A percentile compares a stretch with the other conserved stretches of the same genome.
Conservation (phyloP, 1,284 basidiomycete species). For the Volvariella volvacea region DNA sequence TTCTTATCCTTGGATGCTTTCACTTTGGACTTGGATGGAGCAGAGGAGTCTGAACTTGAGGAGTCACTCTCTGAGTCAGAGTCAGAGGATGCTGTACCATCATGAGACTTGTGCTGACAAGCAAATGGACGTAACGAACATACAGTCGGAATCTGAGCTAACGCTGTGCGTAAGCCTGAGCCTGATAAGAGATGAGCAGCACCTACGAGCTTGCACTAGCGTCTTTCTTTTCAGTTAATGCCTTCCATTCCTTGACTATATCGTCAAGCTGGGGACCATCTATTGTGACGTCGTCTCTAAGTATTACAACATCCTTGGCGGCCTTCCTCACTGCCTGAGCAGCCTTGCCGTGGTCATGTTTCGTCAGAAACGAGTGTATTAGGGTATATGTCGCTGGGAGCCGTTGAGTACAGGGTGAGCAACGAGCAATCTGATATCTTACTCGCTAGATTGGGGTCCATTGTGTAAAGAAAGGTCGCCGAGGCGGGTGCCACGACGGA, state of each 20-base stretch:
- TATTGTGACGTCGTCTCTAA: constrained; percentile 43
- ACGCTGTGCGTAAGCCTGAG: too few relatives aligned
- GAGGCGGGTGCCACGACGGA: neutral
- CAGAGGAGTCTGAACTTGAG: constrained; percentile 11
- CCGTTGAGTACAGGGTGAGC: constrained; percentile 6
- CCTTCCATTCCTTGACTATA: constrained; percentile 58
- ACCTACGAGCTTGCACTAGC: constrained; percentile 12
- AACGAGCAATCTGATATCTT: constrained; percentile 13
- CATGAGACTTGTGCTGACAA: constrained; percentile 12
- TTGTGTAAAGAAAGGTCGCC: constrained; percentile 14
- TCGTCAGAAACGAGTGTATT: constrained; percentile 64
- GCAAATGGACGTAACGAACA: constrained; percentile 11
- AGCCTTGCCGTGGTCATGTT: constrained; percentile 56
- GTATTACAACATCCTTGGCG: constrained; percentile 47
- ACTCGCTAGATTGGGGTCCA: constrained; percentile 46
- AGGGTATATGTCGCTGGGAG: constrained; percentile 60
- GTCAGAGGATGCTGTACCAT: constrained; percentile 9
- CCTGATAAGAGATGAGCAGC: too few relatives aligned
- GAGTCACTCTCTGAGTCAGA: constrained; percentile 11
- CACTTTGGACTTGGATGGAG: neutral
- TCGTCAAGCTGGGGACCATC: constrained; percentile 52
- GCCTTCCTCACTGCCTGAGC: constrained; percentile 62
- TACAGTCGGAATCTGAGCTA: constrained; percentile 25
- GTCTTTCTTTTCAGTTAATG: constrained; percentile 15
- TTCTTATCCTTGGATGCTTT: neutral